These are phyloP conservation scores for Candida boidinii DNA, from an alignment of 805 yeast species.

Conservation along the genomic window DNA sequence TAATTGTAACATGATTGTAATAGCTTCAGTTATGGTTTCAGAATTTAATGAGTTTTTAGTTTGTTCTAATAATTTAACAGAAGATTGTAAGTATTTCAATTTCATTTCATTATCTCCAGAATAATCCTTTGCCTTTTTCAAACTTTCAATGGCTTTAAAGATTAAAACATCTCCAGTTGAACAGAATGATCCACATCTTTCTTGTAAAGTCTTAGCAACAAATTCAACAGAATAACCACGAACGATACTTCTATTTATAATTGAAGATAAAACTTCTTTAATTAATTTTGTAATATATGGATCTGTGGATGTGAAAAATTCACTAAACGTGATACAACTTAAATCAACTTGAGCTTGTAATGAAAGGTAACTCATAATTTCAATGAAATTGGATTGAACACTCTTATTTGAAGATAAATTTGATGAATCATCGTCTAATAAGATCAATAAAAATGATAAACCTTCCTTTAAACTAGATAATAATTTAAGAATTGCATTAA, in stretches of 20 bases:
- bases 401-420: slow-evolving; percentile 10
- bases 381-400: slow-evolving; percentile 55
- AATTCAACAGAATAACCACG: slow-evolving; percentile 91
- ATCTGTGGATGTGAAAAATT: slow-evolving; percentile 65
- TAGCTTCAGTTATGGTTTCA: slow-evolving; percentile 76
- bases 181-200: slow-evolving; percentile 90
- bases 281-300: slow-evolving; percentile 51
- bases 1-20: slow-evolving; percentile 66
- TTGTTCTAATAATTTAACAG: slow-evolving; percentile 68
- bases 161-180: slow-evolving; percentile 89
- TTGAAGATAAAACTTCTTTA: slow-evolving; percentile 80
- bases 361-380: slow-evolving; percentile 61
- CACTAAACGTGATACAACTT: slow-evolving; percentile 59
- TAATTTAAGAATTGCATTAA: slow-evolving; percentile 67
- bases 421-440: slow-evolving; percentile 56
- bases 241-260: slow-evolving; percentile 80
- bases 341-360: slow-evolving; percentile 62
- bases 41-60: slow-evolving; percentile 71
- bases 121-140: slow-evolving; percentile 76
- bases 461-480: slow-evolving; percentile 82
- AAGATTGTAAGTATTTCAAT: slow-evolving; percentile 56
- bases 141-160: slow-evolving; percentile 87
- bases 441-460: slow-evolving; percentile 73
- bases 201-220: slow-evolving; percentile 81
- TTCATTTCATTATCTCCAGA: slow-evolving; percentile 66